A percentile compares a stretch with the other conserved stretches of the same genome.
phyloP scores from a whole-genome alignment of 2,329 filamentous ascomycete species.

The Botrytis elliptica region DNA sequence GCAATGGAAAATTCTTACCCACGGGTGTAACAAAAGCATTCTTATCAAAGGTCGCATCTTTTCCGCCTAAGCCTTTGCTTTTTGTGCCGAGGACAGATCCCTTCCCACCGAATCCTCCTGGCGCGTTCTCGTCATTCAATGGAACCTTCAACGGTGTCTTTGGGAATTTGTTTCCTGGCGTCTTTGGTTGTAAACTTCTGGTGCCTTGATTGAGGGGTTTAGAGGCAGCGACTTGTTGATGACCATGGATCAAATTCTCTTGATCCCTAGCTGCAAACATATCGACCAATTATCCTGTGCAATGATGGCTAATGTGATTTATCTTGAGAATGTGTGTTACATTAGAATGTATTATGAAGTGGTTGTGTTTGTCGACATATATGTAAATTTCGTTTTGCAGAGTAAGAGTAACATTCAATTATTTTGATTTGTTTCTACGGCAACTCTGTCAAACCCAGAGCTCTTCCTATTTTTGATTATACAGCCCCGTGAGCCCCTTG shows the following conservation, averaged over 20 bases:
- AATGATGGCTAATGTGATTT: constrained; percentile 15
- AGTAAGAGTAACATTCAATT: background rate
- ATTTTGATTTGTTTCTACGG: constrained; percentile 25
- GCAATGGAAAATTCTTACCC: constrained; percentile 53
- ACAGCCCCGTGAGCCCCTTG: constrained; percentile 19
- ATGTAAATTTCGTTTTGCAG: background rate
- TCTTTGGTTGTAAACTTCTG: constrained; percentile 68
- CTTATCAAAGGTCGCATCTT: constrained; percentile 48
- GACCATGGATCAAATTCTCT: constrained; percentile 79
- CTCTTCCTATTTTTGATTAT: constrained; percentile 7
- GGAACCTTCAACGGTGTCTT: constrained; percentile 81
- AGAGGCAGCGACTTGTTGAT: constrained; percentile 66
- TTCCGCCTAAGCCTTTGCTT: constrained; percentile 56
- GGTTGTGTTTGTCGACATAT: constrained; percentile 6
- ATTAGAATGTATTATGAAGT: constrained; percentile 14
- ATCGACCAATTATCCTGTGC: constrained; percentile 29
- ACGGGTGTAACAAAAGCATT: constrained; percentile 76
- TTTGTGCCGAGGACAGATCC: constrained; percentile 43
- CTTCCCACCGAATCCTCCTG: constrained; percentile 57
- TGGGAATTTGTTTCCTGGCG: constrained; percentile 70
- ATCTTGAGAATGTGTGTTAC: background rate
- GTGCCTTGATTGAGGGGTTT: constrained; percentile 70
- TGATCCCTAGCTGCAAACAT: constrained; percentile 84
- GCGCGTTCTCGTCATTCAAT: constrained; percentile 83
- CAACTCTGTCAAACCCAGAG: constrained; percentile 19